Base-by-base conservation (phyloP, 139 green algal species). In the Pseudopediastrum boryanum region DNA sequence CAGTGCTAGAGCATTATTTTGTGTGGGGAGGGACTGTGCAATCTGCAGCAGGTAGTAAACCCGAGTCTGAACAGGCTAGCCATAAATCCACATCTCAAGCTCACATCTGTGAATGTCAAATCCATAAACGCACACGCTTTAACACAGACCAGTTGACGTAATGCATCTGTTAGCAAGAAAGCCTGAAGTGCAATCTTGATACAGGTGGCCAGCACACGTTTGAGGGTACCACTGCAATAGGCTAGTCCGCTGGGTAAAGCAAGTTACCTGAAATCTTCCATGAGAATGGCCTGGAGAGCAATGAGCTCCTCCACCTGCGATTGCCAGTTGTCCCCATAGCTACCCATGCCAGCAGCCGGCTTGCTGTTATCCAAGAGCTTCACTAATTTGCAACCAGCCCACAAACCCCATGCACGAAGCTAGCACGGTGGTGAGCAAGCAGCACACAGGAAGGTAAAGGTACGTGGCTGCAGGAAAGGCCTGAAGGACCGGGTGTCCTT, bases 261-360 rank as follows among this genome's bases (percentile, higher is more conserved):
- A 16, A 3, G 38, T 6, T 16, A 81, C 61, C 79, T 83, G 66
- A 92, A 91, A 63, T 90, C 82, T 1, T 86, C 75, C 31, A 74
- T 88, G 38, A 83, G 88, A 7, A 93, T 93, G 16, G 88, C 82
- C 6, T 83, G 79, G 35, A 94, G 81, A 3, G 89, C 90, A 35
- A 88, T 36, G 59, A 95, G 58, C 77, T 94, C 90, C 41, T 94
- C 90, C n/a, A 92, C 27, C 73, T 92, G 84, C 67, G 81, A 33
- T 65, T 89, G 77, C 89, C 90, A 93, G 78, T 90, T 80, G 21
- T 91, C 85, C 31, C 35, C n/a, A 4, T 21, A 65, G 39, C 65
- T 41, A 41, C 23, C 29, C 46, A 27, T 13, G 27, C 23, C 59
- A 51, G n/a, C 16, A 68, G 4, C 31, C 23, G 43, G 46, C 3